Evolutionary conservation across 306 rosid species (phyloP), one percentile per base, ranked within the genome.

Genomic region (Datisca glomerata): DNA sequence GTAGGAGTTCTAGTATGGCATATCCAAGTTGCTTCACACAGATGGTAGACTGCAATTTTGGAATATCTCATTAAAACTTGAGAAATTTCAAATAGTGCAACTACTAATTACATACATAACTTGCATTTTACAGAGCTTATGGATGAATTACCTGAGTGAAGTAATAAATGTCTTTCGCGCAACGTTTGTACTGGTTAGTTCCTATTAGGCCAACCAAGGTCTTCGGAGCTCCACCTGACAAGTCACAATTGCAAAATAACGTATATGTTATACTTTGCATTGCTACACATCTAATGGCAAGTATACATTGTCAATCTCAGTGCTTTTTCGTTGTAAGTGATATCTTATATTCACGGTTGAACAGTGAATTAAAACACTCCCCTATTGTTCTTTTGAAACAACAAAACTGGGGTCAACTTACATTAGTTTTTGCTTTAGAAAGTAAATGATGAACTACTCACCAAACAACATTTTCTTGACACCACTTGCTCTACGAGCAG

Each of bases 161-260:
- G 64, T 75, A 69, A 42, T 91, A 91, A 6, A 91, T 80, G 60
- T 91, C 98, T 64, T 80, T 65, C 11, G 96, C 96, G 34, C 98
- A 84, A 17, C 74, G 93, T 65, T 71, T 75, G 76, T 91, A 91
- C 58, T 80, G 98, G 52, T 66, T 84, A 18, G 61, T 54, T 23
- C 98, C 98, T 21, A 91, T 76, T 75, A 91, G 60, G 79, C 96
- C 64, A 49, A 91, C 98, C 53, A 91, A 64, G 16, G 98, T 54
- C 35, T 96, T 44, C 6, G 98, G 98, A 68, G 94, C 83, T 58
- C 96, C 94, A 57, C 72, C 98, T 91, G 79, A 45, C 68, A 57
- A 61, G 43, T 11, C n/a, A n/a, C n/a, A n/a, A n/a, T n/a, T n/a
- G n/a, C n/a, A n/a, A n/a, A n/a, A n/a, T n/a, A n/a, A n/a, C n/a